phyloP scores from a whole-genome alignment of 176 grass and related monocot species.

The Eragrostis curvula region DNA sequence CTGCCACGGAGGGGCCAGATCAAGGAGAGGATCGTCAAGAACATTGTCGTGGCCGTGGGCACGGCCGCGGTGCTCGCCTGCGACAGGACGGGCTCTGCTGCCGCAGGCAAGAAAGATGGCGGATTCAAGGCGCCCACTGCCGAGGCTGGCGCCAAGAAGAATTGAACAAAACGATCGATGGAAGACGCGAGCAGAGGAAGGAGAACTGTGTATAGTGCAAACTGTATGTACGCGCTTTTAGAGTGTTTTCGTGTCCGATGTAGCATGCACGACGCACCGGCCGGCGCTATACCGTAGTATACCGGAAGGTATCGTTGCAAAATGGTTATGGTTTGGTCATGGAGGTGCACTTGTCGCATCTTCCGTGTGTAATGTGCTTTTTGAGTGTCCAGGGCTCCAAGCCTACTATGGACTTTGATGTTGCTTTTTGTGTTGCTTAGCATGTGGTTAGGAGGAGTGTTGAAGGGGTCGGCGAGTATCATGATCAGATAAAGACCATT shows the following conservation, averaged over 20 bases:
- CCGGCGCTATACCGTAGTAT: too few species aligned
- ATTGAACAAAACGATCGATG: not conserved
- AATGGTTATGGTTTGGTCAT: too few species aligned
- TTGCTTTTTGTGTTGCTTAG: not conserved
- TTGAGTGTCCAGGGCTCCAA: not conserved
- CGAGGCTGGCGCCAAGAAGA: constrained; percentile 3
- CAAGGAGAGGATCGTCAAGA: constrained; percentile 57
- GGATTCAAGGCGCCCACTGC: not conserved
- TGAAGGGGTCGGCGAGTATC: too few species aligned
- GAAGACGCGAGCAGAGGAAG: not conserved
- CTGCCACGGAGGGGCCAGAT: constrained; percentile 69
- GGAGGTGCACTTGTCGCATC: too few species aligned
- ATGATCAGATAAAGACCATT: too few species aligned
- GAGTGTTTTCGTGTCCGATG: not conserved
- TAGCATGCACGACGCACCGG: too few species aligned
- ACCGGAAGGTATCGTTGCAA: too few species aligned
- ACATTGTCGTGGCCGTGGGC: constrained; percentile 34
- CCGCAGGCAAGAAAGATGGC: not conserved
- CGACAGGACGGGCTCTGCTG: not conserved
- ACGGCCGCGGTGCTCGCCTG: not conserved
- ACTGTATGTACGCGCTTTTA: not conserved
- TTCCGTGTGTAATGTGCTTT: not conserved
- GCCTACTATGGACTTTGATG: too few species aligned
- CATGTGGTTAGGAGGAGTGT: not conserved
- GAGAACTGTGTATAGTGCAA: not conserved